Evolutionary conservation across 106 monocot species (phyloP).

Genomic region (Allium fistulosum): DNA sequence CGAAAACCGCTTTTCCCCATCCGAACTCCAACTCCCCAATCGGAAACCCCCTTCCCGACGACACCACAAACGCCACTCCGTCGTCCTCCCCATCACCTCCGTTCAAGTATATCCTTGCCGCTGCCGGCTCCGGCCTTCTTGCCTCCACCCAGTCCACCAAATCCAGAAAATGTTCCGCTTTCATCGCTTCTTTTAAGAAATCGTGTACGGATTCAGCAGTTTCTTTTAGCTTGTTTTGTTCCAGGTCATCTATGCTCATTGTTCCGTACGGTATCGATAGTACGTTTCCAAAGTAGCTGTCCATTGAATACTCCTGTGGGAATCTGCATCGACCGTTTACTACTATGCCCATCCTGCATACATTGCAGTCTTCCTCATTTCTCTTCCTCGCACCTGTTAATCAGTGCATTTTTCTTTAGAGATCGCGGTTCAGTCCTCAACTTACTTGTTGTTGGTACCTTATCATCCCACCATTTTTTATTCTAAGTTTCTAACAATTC

Average conservation of each 20-base stretch:
- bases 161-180: constrained; percentile 51
- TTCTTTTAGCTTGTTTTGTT: constrained; percentile 7
- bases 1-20: constrained; percentile 62
- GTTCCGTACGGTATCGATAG: constrained; percentile 48
- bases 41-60: constrained; percentile 63
- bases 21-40: constrained; percentile 61
- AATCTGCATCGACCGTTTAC: constrained; percentile 61
- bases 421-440: too few relatives aligned
- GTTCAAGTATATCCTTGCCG: constrained; percentile 31
- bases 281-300: constrained; percentile 70
- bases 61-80: constrained; percentile 48
- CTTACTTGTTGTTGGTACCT: neutral
- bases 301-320: constrained; percentile 5
- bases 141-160: constrained; percentile 82
- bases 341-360: constrained; percentile 62
- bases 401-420: too few relatives aligned
- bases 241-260: constrained; percentile 11
- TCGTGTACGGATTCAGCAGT: constrained; percentile 46
- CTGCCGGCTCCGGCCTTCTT: constrained; percentile 35
- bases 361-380: neutral
- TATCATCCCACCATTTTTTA: too few relatives aligned
- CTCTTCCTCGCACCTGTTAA: neutral
- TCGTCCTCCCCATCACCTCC: constrained; percentile 11
- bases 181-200: constrained; percentile 28
- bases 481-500: too few relatives aligned